phyloP scores from a whole-genome alignment of 202 grass and related monocot species.

The Digitaria exilis region DNA sequence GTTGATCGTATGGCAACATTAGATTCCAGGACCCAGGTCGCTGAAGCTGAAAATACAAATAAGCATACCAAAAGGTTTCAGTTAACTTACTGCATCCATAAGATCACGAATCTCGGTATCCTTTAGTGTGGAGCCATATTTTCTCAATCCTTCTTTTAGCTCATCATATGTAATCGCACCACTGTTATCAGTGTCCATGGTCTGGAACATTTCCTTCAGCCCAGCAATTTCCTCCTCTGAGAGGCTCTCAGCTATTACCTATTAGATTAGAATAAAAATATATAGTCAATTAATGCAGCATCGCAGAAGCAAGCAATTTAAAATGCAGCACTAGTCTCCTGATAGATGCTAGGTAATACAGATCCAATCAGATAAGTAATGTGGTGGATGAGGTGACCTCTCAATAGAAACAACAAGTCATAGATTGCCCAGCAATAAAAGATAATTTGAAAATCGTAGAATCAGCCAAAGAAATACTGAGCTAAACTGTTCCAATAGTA shows the following conservation, averaged over 20 bases:
- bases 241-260: conserved; percentile 95
- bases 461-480: neutral
- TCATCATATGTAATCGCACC: conserved; percentile 93
- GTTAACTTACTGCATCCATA: conserved; percentile 82
- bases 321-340: neutral
- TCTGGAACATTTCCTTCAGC: conserved; percentile 89
- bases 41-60: conserved; percentile 32
- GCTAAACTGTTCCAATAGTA: neutral
- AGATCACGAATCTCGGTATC: conserved; percentile 95
- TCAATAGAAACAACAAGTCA: neutral
- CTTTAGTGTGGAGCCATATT: conserved; percentile 88
- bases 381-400: neutral
- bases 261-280: conserved; percentile 36
- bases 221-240: conserved; percentile 97
- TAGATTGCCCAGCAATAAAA: neutral
- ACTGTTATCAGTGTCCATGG: conserved; percentile 88
- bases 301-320: neutral
- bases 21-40: conserved; percentile 13
- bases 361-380: neutral
- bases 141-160: conserved; percentile 83
- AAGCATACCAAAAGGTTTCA: conserved; percentile 26
- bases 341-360: neutral
- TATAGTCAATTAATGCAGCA: conserved; percentile 19
- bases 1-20: conserved; percentile 16
- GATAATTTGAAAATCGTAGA: neutral